These are phyloP conservation scores for Cryptococcus jaspeensis DNA, from an alignment of 1,284 basidiomycete genomes.

Conservation along the genomic window DNA sequence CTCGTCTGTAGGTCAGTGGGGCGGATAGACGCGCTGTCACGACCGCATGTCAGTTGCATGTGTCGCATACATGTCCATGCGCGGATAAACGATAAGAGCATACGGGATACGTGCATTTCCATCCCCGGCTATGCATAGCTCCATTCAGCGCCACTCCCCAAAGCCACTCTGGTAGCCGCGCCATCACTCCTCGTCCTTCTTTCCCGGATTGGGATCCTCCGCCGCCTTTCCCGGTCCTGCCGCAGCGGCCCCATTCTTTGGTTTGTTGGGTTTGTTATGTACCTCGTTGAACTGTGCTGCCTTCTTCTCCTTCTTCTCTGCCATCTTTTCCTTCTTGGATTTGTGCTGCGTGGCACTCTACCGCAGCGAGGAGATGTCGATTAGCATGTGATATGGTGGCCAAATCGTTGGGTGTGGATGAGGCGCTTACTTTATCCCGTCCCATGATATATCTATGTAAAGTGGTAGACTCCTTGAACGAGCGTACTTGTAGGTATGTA, in stretches of 20 bases:
- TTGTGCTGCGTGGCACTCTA: slow-evolving; percentile 3
- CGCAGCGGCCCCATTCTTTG: slow-evolving; percentile 6
- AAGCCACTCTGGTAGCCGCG: too few species aligned
- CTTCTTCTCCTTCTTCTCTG: slow-evolving; percentile 19
- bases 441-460: slow-evolving; percentile 2
- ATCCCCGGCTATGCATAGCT: too few species aligned
- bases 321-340: slow-evolving; percentile 28
- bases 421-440: slow-evolving; percentile 3
- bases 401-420: not conserved
- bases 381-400: not conserved
- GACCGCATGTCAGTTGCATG: too few species aligned
- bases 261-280: slow-evolving; percentile 16
- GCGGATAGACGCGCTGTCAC: too few species aligned
- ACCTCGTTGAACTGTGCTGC: slow-evolving; percentile 9
- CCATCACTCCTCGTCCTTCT: not conserved
- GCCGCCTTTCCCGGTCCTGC: not conserved
- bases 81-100: too few species aligned
- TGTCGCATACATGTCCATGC: too few species aligned
- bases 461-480: not conserved
- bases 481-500: too few species aligned
- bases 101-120: too few species aligned
- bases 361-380: not conserved
- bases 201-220: too few species aligned
- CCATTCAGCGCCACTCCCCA: too few species aligned
- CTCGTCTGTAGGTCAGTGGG: too few species aligned